These are phyloP conservation scores for Chaetomium cochliodes DNA, from an alignment of 495 filamentous ascomycete genomes.

Conservation along the genomic window DNA sequence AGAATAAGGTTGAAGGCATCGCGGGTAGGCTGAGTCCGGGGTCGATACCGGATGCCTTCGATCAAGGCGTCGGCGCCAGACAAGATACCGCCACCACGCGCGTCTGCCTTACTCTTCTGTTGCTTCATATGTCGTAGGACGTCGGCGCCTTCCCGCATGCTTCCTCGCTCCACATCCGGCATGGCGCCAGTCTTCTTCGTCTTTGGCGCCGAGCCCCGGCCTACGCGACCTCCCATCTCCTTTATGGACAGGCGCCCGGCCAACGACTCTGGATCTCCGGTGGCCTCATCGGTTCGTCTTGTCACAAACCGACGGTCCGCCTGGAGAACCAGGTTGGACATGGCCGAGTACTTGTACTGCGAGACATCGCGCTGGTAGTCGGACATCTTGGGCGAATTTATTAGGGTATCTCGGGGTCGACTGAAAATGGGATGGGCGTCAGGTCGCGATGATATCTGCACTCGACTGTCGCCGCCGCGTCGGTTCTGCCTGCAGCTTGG, in stretches of 20 bases:
- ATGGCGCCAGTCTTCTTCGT: constrained; percentile 68
- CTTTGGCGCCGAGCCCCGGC: constrained; percentile 75
- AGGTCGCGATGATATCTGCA: neutral
- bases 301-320: constrained; percentile 95
- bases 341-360: constrained; percentile 99
- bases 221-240: constrained; percentile 87
- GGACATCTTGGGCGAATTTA: constrained; percentile 58
- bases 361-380: constrained; percentile 85
- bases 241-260: constrained; percentile 88
- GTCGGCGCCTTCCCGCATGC: constrained; percentile 80
- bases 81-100: constrained; percentile 76
- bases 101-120: constrained; percentile 78
- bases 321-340: constrained; percentile 99
- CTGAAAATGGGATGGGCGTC: neutral
- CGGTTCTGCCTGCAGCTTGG: constrained; percentile 5
- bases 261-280: constrained; percentile 95
- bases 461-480: constrained; percentile 19
- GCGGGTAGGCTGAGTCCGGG: constrained; percentile 85
- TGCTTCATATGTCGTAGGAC: constrained; percentile 84
- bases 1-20: constrained; percentile 96
- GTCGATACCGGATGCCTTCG: constrained; percentile 80
- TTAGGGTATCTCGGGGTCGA: constrained; percentile 11
- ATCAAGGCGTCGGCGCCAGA: constrained; percentile 81
- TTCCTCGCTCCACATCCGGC: constrained; percentile 69
- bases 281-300: constrained; percentile 87